These are phyloP conservation scores for Hibiscus mutabilis DNA, from an alignment of 345 rosid species.

Conservation along the genomic window DNA sequence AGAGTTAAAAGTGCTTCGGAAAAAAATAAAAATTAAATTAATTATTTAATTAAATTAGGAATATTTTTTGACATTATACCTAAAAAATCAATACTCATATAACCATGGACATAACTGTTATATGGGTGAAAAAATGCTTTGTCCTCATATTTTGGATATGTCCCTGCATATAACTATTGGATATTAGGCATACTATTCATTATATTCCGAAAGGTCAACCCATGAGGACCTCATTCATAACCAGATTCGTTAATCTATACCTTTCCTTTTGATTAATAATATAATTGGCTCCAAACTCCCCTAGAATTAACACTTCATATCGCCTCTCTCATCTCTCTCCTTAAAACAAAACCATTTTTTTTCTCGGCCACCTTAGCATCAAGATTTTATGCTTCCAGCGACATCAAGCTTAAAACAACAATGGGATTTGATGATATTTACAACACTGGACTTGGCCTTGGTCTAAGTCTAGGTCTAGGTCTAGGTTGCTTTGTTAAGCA, in stretches of 20 bases:
- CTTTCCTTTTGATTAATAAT: slow-evolving; percentile 15
- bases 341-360: background rate
- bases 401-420: background rate
- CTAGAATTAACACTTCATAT: background rate
- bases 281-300: slow-evolving; percentile 10
- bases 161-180: no score
- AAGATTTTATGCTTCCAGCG: background rate
- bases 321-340: background rate
- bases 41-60: no score
- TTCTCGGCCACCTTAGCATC: no score
- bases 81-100: no score
- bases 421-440: slow-evolving; percentile 29
- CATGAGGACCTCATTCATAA: slow-evolving; percentile 1
- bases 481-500: slow-evolving; percentile 17
- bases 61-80: no score
- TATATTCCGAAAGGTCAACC: background rate
- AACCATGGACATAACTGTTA: no score
- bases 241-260: slow-evolving; percentile 14
- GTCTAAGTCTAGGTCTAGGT: slow-evolving; percentile 25
- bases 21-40: no score
- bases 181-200: background rate
- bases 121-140: no score
- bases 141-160: no score
- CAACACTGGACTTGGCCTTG: slow-evolving; percentile 30
- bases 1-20: no score